These are phyloP conservation scores for Metschnikowia dekortorum DNA, from an alignment of 805 yeast species.

Conservation along the genomic window DNA sequence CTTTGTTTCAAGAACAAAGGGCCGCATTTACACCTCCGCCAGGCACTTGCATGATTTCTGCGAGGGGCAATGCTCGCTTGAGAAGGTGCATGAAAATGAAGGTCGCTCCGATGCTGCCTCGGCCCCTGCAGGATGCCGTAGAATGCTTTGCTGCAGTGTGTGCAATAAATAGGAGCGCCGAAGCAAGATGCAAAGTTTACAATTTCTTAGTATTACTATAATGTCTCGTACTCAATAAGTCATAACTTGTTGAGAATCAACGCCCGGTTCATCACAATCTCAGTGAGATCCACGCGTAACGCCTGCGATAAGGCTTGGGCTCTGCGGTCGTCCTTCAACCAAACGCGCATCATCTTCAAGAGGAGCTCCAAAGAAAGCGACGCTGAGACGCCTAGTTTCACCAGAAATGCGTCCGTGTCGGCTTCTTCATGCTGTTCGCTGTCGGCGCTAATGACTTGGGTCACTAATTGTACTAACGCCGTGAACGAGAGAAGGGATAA, in stretches of 20 bases:
- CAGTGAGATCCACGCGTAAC: conserved; percentile 25
- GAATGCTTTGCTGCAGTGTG: neutral
- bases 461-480: conserved; percentile 24
- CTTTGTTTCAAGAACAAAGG: conserved; percentile 1
- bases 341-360: conserved; percentile 22
- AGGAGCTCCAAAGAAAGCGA: conserved; percentile 23
- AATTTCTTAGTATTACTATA: neutral
- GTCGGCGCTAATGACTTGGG: conserved; percentile 12
- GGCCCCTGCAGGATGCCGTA: neutral
- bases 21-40: neutral
- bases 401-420: neutral
- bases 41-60: conserved; percentile 1
- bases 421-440: conserved; percentile 12
- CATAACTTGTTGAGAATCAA: conserved; percentile 27
- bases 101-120: neutral
- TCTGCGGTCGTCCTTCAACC: conserved; percentile 27
- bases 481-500: conserved; percentile 33
- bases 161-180: neutral
- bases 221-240: neutral
- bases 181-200: neutral
- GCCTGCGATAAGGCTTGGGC: conserved; percentile 18
- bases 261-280: conserved; percentile 30
- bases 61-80: neutral
- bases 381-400: conserved; percentile 4
- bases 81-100: neutral